Evolutionary conservation across 2,329 filamentous ascomycete genomes (phyloP).

Genomic region (Epichloe sibirici): DNA sequence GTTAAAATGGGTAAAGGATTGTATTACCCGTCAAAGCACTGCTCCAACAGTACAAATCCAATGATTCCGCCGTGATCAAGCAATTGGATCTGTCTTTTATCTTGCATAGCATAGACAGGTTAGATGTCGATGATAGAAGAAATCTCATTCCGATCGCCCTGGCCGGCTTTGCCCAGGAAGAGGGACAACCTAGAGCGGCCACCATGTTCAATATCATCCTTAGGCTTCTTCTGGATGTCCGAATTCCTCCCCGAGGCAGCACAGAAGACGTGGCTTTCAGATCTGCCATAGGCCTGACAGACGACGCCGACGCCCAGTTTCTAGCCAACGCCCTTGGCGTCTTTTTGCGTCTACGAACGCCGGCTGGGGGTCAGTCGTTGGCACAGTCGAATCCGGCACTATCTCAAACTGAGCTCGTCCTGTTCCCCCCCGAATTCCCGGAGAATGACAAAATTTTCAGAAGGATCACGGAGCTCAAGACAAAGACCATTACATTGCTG

Average conservation of each 20-base stretch:
- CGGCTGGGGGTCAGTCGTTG: conserved; percentile 20
- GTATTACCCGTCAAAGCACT: conserved; percentile 75
- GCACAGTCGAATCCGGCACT: conserved; percentile 21
- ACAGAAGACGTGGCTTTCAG: conserved; percentile 64
- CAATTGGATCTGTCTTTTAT: conserved; percentile 86
- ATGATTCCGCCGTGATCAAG: conserved; percentile 60
- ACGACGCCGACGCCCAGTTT: conserved; percentile 57
- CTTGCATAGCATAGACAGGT: conserved; percentile 57
- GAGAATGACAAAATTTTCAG: conserved; percentile 49
- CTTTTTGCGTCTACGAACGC: conserved; percentile 41
- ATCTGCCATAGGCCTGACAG: conserved; percentile 50
- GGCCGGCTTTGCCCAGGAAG: conserved; percentile 19
- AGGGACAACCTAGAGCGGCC: conserved; percentile 23
- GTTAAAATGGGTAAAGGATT: conserved; percentile 32
- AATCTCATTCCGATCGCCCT: conserved; percentile 52
- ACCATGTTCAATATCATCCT: conserved; percentile 75
- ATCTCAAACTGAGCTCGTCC: conserved; percentile 16
- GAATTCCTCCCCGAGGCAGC: conserved; percentile 63
- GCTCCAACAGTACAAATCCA: conserved; percentile 77
- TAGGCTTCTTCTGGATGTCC: conserved; percentile 58
- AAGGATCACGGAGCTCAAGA: conserved; percentile 34
- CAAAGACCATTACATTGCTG: conserved; percentile 55
- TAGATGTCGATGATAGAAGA: conserved; percentile 48
- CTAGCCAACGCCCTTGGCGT: conserved; percentile 66
- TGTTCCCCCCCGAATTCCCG: conserved; percentile 26